These are phyloP conservation scores for Ceratocystis ficicola DNA, from an alignment of 2,329 filamentous ascomycete species.

Conservation along the genomic window DNA sequence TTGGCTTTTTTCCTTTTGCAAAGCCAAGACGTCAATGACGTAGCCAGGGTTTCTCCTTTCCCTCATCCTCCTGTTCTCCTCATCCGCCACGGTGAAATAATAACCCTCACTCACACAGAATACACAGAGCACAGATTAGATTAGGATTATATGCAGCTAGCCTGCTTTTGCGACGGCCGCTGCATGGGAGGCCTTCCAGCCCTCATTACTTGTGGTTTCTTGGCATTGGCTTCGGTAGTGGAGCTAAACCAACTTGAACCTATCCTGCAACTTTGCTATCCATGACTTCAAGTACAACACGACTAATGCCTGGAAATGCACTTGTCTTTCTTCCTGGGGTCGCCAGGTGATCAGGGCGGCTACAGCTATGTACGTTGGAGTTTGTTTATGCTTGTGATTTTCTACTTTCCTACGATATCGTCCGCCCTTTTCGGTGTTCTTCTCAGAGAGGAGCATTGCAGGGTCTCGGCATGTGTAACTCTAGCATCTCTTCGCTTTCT, in stretches of 20 bases:
- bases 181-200: constrained; percentile 18
- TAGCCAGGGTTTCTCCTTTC: neutral
- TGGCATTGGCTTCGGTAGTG: neutral
- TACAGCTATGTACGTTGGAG: neutral
- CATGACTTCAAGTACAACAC: neutral
- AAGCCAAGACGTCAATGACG: constrained; percentile 1
- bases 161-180: constrained; percentile 7
- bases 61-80: neutral
- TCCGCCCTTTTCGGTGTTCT: neutral
- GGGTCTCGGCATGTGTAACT: constrained; percentile 4
- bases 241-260: neutral
- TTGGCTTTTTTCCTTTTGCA: neutral
- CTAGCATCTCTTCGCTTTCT: neutral
- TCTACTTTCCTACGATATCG: neutral
- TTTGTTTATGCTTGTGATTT: neutral
- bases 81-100: neutral
- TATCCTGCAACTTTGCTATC: neutral
- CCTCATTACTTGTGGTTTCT: constrained; percentile 4
- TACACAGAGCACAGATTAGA: neutral
- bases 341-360: neutral
- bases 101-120: neutral
- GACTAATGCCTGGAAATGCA: neutral
- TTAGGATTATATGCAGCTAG: neutral
- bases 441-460: neutral
- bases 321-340: neutral